These are phyloP conservation scores for Corymbia citriodora DNA, from an alignment of 441 rosid species.

Conservation along the genomic window DNA sequence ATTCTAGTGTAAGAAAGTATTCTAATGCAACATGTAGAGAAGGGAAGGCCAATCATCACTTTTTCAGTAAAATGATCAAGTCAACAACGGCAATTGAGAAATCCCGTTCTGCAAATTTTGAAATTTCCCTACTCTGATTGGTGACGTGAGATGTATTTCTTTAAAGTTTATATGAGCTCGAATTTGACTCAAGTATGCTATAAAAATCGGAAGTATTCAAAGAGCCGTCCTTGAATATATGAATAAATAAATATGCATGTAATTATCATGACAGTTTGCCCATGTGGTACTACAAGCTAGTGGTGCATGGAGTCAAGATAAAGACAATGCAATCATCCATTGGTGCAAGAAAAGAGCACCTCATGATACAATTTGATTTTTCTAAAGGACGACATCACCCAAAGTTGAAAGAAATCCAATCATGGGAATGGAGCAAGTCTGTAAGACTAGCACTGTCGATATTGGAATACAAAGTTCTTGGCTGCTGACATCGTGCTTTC, in stretches of 20 bases:
- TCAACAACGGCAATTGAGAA: not conserved
- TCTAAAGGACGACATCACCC: not conserved
- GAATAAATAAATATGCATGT: fast-evolving
- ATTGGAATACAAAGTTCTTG: not conserved
- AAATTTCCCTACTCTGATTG: not conserved
- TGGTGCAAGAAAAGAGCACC: not conserved
- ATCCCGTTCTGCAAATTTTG: not conserved
- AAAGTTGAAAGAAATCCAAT: not conserved
- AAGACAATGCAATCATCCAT: not conserved
- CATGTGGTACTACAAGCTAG: not conserved
- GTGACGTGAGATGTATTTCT: not conserved
- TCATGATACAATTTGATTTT: not conserved
- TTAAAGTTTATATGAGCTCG: not conserved
- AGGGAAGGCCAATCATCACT: not conserved
- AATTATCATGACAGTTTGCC: not conserved
- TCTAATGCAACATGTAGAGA: not conserved
- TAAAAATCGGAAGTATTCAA: no score
- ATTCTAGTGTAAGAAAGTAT: not conserved
- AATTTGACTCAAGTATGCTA: not conserved
- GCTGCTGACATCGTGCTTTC: not conserved
- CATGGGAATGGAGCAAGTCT: not conserved
- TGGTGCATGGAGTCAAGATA: not conserved
- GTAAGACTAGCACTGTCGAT: not conserved
- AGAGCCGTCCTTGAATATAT: not conserved
- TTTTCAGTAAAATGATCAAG: not conserved